Percentiles rank a stretch among this genome's conserved stretches.
Evolutionary conservation across 441 rosid species (phyloP).

Genomic region (Pelargonium australe): DNA sequence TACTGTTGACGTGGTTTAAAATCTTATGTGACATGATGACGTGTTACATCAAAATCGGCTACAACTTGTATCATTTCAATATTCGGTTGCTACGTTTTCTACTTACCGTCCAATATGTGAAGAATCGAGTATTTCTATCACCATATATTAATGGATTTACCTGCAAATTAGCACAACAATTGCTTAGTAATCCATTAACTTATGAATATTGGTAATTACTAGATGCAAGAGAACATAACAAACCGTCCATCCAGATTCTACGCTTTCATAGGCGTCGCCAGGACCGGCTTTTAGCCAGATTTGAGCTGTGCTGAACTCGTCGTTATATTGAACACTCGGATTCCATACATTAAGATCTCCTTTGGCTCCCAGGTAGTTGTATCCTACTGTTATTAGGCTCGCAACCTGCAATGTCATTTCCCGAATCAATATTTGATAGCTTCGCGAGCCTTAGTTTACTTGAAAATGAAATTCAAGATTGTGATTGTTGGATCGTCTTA

Average conservation of each 20-base stretch:
- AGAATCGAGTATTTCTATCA: conserved; percentile 15
- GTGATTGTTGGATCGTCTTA: not conserved
- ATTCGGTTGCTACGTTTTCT: no score
- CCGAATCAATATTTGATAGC: no score
- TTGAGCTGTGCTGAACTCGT: conserved; percentile 20
- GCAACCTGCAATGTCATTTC: not conserved
- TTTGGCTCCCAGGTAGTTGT: conserved; percentile 20
- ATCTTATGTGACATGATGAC: no score
- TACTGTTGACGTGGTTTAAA: no score
- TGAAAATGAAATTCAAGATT: no score
- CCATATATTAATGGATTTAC: conserved; percentile 25
- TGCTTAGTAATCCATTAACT: no score
- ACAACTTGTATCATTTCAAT: no score
- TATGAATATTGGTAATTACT: no score
- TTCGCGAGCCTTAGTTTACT: no score
- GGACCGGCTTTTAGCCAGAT: conserved; percentile 23
- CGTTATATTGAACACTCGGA: conserved; percentile 15
- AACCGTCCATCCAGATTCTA: conserved; percentile 28
- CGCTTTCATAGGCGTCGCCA: conserved; percentile 14
- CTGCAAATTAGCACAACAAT: conserved; percentile 5
- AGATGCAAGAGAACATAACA: not conserved
- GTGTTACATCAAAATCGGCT: no score
- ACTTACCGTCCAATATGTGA: conserved; percentile 28
- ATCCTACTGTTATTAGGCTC: conserved; percentile 7
- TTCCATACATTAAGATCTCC: conserved; percentile 26